phyloP scores from a whole-genome alignment of 1,284 basidiomycete genomes.

The Anthracocystis setariae region DNA sequence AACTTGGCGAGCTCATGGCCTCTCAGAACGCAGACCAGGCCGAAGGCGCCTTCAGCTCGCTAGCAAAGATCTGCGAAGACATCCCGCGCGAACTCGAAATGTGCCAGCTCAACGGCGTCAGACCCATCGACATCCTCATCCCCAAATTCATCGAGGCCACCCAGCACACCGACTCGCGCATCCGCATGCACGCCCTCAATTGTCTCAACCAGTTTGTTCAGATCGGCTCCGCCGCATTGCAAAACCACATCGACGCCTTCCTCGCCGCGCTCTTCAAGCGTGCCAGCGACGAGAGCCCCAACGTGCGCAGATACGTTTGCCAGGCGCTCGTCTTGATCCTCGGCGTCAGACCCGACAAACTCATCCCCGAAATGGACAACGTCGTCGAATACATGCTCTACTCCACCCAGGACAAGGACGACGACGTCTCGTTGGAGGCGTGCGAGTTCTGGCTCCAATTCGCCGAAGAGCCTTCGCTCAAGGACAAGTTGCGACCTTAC shows the following conservation, averaged over 20 bases:
- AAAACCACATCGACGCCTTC: constrained; percentile 87
- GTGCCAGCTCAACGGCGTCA: constrained; percentile 79
- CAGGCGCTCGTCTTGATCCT: constrained; percentile 93
- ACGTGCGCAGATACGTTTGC: constrained; percentile 93
- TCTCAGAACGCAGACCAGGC: constrained; percentile 57
- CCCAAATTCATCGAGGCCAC: constrained; percentile 83
- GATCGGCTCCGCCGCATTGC: constrained; percentile 78
- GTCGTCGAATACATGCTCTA: constrained; percentile 99
- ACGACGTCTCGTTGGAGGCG: constrained; percentile 75
- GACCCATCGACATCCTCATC: constrained; percentile 69
- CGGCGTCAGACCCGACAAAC: constrained; percentile 90
- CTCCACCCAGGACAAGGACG: constrained; percentile 93
- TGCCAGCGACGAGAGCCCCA: constrained; percentile 90
- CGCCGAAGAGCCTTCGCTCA: constrained; percentile 89
- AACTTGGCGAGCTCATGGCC: constrained; percentile 59
- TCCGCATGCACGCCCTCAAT: constrained; percentile 91
- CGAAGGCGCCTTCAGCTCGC: constrained; percentile 87
- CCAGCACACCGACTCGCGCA: constrained; percentile 82
- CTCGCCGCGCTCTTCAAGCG: constrained; percentile 92
- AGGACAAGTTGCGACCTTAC: constrained; percentile 83
- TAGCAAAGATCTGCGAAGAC: constrained; percentile 96
- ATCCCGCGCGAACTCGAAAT: constrained; percentile 90
- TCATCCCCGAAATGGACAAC: constrained; percentile 93
- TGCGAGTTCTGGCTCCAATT: constrained; percentile 99
- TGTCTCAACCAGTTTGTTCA: constrained; percentile 90